Percentiles rank a stretch among this genome's conserved stretches.
These are phyloP conservation scores for Candida golubevii DNA, from an alignment of 805 yeast genomes.

Conservation along the genomic window DNA sequence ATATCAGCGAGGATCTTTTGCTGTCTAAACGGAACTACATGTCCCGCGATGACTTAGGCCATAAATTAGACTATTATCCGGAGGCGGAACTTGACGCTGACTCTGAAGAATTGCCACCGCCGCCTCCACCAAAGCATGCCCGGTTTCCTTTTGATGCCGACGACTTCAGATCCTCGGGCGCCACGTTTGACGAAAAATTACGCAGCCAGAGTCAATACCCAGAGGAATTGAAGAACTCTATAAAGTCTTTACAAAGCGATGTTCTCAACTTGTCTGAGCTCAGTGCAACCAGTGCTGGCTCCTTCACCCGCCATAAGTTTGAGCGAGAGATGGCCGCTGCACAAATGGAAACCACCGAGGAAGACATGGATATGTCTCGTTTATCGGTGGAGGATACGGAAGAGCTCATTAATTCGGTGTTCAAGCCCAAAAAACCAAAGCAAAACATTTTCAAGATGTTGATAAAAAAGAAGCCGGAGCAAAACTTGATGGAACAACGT, in stretches of 20 bases:
- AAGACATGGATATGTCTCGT: conserved; percentile 16
- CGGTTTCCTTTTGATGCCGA: conserved; percentile 35
- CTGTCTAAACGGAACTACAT: conserved; percentile 30
- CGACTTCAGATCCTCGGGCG: conserved; percentile 31
- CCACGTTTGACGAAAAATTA: conserved; percentile 25
- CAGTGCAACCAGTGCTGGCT: conserved; percentile 88
- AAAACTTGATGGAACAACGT: conserved; percentile 45
- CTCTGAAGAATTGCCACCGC: conserved; percentile 24
- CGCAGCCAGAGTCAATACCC: conserved; percentile 29
- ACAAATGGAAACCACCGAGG: conserved; percentile 12
- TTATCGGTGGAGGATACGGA: conserved; percentile 23
- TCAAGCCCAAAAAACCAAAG: conserved; percentile 38
- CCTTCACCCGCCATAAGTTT: conserved; percentile 68
- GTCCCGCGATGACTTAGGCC: conserved; percentile 34
- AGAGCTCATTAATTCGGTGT: conserved; percentile 36
- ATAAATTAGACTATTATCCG: conserved; percentile 23
- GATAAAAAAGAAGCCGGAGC: conserved; percentile 26
- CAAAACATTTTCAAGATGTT: conserved; percentile 45
- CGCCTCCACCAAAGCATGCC: conserved; percentile 35
- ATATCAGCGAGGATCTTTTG: conserved; percentile 31
- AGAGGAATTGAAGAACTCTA: conserved; percentile 36
- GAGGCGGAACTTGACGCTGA: conserved; percentile 3
- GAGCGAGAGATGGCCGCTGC: conserved; percentile 32
- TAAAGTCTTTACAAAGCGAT: conserved; percentile 43
- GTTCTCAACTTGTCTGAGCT: conserved; percentile 57